Evolutionary conservation across 305 asterid species (phyloP), one percentile per base, ranked within the genome.

Genomic region (Fraxinus greggii): DNA sequence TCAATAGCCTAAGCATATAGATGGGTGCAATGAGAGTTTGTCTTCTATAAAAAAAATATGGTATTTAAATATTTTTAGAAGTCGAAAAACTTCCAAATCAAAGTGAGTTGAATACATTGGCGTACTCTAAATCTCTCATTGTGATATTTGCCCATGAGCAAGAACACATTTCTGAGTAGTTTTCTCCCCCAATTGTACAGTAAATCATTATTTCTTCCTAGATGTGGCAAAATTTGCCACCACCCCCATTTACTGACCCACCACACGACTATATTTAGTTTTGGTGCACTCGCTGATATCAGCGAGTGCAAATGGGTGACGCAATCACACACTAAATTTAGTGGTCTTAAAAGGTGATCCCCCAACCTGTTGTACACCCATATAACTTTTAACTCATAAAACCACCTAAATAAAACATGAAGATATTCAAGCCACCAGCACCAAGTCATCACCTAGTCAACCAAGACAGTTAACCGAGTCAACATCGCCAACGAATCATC

Each of bases 1-100:
- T 72, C 76, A 17, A 72, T 7, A 72, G 76, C 45, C 12, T 72
- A 72, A 72, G 45, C 76, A 69, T 32, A 32, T 72, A 72, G 40
- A 72, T 72, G 15, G 24, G 17, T 15, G 26, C 76, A 69, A 70
- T 70, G 45, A 72, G 45, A 70, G 42, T 31, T 7, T 9, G 23
- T 28, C n/a, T 70, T 28, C 36, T 17, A 8, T 12, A 26, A 24
- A 63, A 63, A 9, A 26, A 65, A 12, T 35, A 28, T 10, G 17
- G 15, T 28, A 69, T 26, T 69, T 28, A 2, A 31, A 28, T 69
- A 31, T 69, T 13, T 29, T 31, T 69, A 69, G 6, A 28, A 29
- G 38, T 26, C 19, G 23, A 69, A 13, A 29, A 69, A 69, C 38
- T 69, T 69, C 73, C 75, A 69, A 69, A 29, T 69, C 23, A 69